Evolutionary conservation across 495 filamentous ascomycete genomes (phyloP).

Genomic region (Cercophora samala): DNA sequence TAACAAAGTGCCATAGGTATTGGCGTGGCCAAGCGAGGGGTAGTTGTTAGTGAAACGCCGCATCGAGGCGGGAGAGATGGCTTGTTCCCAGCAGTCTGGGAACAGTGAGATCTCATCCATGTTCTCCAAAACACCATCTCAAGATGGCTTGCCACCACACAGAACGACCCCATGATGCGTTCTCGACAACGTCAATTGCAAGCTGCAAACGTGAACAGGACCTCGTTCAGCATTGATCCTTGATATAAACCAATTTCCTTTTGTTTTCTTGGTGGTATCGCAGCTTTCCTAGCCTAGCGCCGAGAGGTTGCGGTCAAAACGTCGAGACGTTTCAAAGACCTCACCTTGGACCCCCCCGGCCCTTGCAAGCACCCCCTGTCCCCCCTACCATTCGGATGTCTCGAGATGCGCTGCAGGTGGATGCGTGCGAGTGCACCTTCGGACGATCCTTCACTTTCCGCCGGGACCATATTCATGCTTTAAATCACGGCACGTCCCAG

Average conservation of each 20-base stretch:
- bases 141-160: not conserved
- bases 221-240: conserved; percentile 9
- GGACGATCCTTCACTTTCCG: conserved; percentile 33
- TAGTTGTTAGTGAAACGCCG: conserved; percentile 1
- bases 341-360: conserved; percentile 20
- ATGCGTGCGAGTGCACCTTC: conserved; percentile 17
- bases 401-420: conserved; percentile 16
- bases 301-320: conserved; percentile 27
- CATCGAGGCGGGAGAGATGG: not conserved
- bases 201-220: not conserved
- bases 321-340: conserved; percentile 36
- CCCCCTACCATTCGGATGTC: conserved; percentile 17
- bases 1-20: conserved; percentile 1
- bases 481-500: conserved; percentile 31
- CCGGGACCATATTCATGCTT: conserved; percentile 22
- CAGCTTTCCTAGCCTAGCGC: conserved; percentile 17
- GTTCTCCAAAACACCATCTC: not conserved
- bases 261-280: conserved; percentile 13
- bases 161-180: not conserved
- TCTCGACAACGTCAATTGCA: not conserved
- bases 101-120: not conserved
- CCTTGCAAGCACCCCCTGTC: conserved; percentile 23
- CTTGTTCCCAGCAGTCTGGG: not conserved
- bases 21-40: not conserved
- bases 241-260: not conserved